These are phyloP conservation scores for Funneliformis mosseae DNA, from an alignment of 192 early-diverging fungal species.

Conservation along the genomic window DNA sequence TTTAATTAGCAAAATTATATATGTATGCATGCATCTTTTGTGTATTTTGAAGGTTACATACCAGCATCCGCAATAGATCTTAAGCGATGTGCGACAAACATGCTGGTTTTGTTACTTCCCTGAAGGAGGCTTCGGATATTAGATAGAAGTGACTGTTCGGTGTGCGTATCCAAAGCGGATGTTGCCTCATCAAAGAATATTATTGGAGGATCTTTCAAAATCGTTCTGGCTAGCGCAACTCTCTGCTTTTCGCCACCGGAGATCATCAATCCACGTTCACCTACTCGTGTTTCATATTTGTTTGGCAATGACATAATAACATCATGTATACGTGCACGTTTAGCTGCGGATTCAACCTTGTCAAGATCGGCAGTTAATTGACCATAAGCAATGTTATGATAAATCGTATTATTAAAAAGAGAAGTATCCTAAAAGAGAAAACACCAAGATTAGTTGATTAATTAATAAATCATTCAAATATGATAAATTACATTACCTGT, in stretches of 20 bases:
- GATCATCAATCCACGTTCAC: constrained; percentile 85
- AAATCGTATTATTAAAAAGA: constrained; percentile 92
- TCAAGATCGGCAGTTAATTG: constrained; percentile 59
- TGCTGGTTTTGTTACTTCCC: constrained; percentile 72
- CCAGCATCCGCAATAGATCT: constrained; percentile 85
- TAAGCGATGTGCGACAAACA: constrained; percentile 95
- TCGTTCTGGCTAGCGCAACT: constrained; percentile 88
- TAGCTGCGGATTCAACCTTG: constrained; percentile 74
- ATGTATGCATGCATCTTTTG: too few relatives aligned
- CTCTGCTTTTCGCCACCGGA: constrained; percentile 92
- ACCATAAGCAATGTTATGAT: constrained; percentile 93
- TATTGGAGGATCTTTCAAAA: constrained; percentile 89
- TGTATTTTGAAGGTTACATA: constrained; percentile 23
- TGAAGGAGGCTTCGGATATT: constrained; percentile 88
- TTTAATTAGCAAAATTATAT: too few relatives aligned
- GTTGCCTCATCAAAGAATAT: constrained; percentile 94
- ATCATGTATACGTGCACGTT: constrained; percentile 75
- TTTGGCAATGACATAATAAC: constrained; percentile 75
- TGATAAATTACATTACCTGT: constrained; percentile 45
- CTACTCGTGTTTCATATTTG: constrained; percentile 84
- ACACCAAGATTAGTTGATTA: not conserved
- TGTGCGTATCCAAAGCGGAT: constrained; percentile 80
- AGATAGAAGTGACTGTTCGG: constrained; percentile 81
- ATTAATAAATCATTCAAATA: not conserved
- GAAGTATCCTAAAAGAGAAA: constrained; percentile 65